A percentile compares a stretch with the other conserved stretches of the same genome.
phyloP scores from a whole-genome alignment of 75 land plant genomes.

The Chamaecyparis obtusa region DNA sequence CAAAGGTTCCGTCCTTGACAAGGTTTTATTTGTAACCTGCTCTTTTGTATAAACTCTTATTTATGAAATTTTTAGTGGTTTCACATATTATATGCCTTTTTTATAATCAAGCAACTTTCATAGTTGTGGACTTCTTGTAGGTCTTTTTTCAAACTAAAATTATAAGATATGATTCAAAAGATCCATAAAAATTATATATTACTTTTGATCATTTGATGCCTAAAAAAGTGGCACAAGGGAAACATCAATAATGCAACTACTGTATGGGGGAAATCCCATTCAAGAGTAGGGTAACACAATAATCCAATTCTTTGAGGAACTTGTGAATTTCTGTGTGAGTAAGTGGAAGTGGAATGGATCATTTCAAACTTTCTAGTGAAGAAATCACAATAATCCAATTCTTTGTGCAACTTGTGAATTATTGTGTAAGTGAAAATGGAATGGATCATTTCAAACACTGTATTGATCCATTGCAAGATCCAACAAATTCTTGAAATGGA shows the following conservation, averaged over 20 bases:
- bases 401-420: no score
- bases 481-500: no score
- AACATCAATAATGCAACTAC: not conserved
- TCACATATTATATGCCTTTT: not conserved
- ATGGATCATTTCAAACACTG: no score
- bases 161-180: not conserved
- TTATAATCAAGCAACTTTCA: not conserved
- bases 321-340: not conserved
- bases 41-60: not conserved
- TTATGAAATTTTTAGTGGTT: not conserved
- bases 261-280: not conserved
- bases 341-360: not conserved
- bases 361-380: not conserved
- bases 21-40: constrained; percentile 46
- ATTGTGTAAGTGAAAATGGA: no score
- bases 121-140: not conserved
- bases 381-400: not conserved
- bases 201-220: not conserved
- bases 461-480: no score
- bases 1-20: constrained; percentile 77
- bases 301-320: not conserved
- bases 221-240: not conserved
- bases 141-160: not conserved
- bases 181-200: not conserved
- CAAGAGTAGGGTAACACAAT: not conserved